phyloP scores from a whole-genome alignment of 768 basidiomycete species.

The Coprinopsis marcescibilis region DNA sequence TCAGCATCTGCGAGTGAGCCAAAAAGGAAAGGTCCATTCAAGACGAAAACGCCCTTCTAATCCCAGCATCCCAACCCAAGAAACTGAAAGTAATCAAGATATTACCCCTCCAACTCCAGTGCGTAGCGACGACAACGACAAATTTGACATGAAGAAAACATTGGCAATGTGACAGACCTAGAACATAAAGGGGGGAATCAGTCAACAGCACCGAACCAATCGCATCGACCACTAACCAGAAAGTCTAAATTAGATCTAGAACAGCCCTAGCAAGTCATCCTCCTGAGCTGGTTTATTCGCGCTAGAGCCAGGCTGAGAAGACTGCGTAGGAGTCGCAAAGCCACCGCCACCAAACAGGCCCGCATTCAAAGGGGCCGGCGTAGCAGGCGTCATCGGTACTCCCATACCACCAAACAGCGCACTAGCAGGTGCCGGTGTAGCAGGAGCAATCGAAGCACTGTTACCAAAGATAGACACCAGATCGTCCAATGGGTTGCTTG shows the following conservation, averaged over 20 bases:
- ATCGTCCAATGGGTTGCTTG: slow-evolving; percentile 87
- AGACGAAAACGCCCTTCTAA: no score
- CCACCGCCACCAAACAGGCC: slow-evolving; percentile 8
- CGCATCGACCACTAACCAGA: slow-evolving; percentile 8
- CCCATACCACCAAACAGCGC: slow-evolving; percentile 13
- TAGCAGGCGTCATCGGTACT: slow-evolving; percentile 5
- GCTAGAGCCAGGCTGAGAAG: slow-evolving; percentile 19
- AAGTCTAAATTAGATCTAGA: slow-evolving; percentile 26
- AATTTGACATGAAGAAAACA: not conserved
- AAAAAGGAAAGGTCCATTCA: no score
- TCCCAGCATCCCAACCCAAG: no score
- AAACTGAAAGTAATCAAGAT: no score
- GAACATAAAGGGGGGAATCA: not conserved
- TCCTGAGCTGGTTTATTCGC: slow-evolving; percentile 33
- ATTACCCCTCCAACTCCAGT: not conserved
- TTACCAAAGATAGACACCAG: slow-evolving; percentile 87
- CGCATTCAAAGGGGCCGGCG: slow-evolving; percentile 5
- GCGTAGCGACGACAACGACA: not conserved
- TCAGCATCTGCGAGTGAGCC: no score
- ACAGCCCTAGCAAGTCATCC: slow-evolving; percentile 48
- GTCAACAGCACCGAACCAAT: slow-evolving; percentile 10
- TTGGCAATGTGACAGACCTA: not conserved
- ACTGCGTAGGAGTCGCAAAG: slow-evolving; percentile 9
- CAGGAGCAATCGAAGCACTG: no score
- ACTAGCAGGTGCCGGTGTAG: slow-evolving; percentile 18